These are phyloP conservation scores for Diaporthe ilicicola DNA, from an alignment of 2,329 filamentous ascomycete species.

Conservation along the genomic window DNA sequence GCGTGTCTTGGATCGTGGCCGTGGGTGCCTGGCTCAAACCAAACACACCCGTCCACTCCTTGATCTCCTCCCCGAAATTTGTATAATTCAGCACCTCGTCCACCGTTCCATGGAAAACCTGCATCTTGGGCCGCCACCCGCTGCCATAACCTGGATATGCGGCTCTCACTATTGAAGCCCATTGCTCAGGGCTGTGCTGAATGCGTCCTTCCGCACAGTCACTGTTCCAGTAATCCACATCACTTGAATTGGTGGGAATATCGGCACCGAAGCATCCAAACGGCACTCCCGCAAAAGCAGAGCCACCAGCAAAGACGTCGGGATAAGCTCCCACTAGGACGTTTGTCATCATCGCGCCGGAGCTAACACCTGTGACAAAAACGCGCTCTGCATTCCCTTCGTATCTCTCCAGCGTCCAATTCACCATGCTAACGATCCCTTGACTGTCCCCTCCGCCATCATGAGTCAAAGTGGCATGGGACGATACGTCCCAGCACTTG, in stretches of 20 bases:
- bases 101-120: slow-evolving; percentile 63
- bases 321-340: slow-evolving; percentile 61
- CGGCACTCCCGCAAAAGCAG: slow-evolving; percentile 53
- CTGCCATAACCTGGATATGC: slow-evolving; percentile 58
- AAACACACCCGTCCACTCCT: slow-evolving; percentile 59
- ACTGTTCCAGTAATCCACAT: slow-evolving; percentile 57
- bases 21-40: slow-evolving; percentile 43
- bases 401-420: slow-evolving; percentile 57
- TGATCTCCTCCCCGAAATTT: slow-evolving; percentile 63
- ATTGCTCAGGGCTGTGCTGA: slow-evolving; percentile 44
- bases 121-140: slow-evolving; percentile 62
- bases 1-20: slow-evolving; percentile 42
- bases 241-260: slow-evolving; percentile 36
- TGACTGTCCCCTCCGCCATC: slow-evolving; percentile 59
- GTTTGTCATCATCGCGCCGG: slow-evolving; percentile 66
- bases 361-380: slow-evolving; percentile 59
- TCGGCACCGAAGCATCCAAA: slow-evolving; percentile 58
- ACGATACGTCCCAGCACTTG: slow-evolving; percentile 68
- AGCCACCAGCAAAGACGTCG: slow-evolving; percentile 59
- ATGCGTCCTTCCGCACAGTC: slow-evolving; percentile 60
- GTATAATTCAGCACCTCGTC: slow-evolving; percentile 60
- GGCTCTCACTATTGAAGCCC: slow-evolving; percentile 45
- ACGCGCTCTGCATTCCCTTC: slow-evolving; percentile 55
- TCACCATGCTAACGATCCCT: slow-evolving; percentile 63
- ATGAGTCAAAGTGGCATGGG: slow-evolving; percentile 55